phyloP scores from a whole-genome alignment of 129 eudicot species.

The Daucus carota region DNA sequence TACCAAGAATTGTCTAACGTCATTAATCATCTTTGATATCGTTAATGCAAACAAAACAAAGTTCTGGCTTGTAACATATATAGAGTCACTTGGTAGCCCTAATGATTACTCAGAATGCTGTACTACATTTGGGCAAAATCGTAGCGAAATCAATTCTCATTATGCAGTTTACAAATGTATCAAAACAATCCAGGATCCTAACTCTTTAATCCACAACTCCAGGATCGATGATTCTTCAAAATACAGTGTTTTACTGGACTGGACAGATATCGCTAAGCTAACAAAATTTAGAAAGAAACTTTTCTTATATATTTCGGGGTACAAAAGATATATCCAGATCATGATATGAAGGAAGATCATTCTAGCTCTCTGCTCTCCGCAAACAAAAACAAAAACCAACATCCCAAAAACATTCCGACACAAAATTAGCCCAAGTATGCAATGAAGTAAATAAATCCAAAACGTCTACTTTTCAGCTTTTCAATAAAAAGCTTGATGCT shows the following conservation, averaged over 20 bases:
- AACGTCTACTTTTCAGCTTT: not conserved
- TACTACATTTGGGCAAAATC: not conserved
- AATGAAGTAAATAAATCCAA: constrained; percentile 8
- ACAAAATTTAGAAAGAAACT: not conserved
- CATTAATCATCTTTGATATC: not conserved
- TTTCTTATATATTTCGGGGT: not conserved
- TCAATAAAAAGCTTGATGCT: not conserved
- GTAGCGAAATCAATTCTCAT: not conserved
- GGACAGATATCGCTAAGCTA: not conserved
- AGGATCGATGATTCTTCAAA: not conserved
- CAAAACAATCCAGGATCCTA: not conserved
- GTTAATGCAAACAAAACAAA: not conserved
- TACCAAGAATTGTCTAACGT: not conserved
- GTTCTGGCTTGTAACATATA: not conserved
- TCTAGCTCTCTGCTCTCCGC: constrained; percentile 16
- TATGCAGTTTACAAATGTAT: not conserved
- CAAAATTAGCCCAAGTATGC: not conserved
- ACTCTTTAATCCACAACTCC: not conserved
- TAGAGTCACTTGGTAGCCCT: not conserved
- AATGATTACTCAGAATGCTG: too few relatives aligned
- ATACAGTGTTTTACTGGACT: not conserved
- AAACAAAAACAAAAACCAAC: constrained; percentile 29
- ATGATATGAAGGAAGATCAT: constrained; percentile 6
- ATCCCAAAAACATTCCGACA: constrained; percentile 32
- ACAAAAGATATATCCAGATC: constrained; percentile 7